Base-by-base conservation (phyloP, 805 yeast genomes). In the Clavispora fructus region DNA sequence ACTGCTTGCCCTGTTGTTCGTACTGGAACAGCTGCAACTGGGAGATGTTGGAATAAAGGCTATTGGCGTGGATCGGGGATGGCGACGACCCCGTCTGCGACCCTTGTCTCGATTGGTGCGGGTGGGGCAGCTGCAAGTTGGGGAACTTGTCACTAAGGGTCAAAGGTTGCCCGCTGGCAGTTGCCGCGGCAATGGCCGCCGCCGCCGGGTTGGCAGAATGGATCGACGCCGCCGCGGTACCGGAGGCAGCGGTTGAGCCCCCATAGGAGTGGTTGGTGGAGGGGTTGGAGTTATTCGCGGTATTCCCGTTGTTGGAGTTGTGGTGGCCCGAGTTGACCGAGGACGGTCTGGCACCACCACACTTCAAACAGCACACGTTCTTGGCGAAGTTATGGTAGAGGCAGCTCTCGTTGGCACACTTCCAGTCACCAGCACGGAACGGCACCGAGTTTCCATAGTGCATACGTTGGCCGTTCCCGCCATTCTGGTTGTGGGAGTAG, bases 351-450 rank as follows among this genome's bases (percentile, higher is more conserved):
- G 91, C 83, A 1, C 87, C 85, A 4, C 96, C 95, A 68, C 97
- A 90, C 62, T 92, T 83, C 61, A 90, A 74, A 62, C 97, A 90
- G 47, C 83, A 81, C 47, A 87, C 73, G 63, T 90, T 90, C 60
- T 90, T 90, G 3, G 97, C 97, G 73, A 90, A 90, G 64, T 90
- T 90, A 65, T 90, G 97, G 64, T 91, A 91, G 30, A 82, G 75
- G 63, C 97, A 91, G 25, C 78, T 72, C 45, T 85, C 91, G 52
- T 78, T 81, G 26, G 79, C 73, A 70, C 97, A 91, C 64, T 89
- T 90, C 97, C 97, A 91, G 67, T 90, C 97, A 43, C 97, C 97
- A 3, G 97, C 97, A 57, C 97, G 78, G 67, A 91, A 91, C 28
- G 97, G 96, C n/a, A 91, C 95, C 56, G 80, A 75, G 44, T 67